These are phyloP conservation scores for Phytophthora cactorum DNA, from an alignment of 352 stramenopile species.

Conservation along the genomic window DNA sequence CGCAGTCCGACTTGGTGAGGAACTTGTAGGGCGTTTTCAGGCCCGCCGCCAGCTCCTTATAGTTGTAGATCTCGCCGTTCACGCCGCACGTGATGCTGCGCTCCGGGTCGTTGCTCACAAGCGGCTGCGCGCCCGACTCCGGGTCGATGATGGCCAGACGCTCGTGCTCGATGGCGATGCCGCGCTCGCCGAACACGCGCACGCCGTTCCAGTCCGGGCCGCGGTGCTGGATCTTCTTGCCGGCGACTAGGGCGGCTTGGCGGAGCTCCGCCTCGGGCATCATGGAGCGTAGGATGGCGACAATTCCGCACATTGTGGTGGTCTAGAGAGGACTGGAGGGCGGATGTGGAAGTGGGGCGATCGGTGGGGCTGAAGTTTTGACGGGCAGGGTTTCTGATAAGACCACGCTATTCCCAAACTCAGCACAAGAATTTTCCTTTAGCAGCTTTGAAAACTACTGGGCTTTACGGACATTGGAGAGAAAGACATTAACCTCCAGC, in stretches of 20 bases:
- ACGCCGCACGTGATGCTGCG: conserved; percentile 94
- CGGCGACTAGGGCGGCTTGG: conserved; percentile 94
- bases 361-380: conserved; percentile 13
- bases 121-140: conserved; percentile 93
- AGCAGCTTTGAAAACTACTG: not conserved
- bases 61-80: conserved; percentile 99
- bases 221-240: conserved; percentile 95
- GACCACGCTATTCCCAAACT: not conserved
- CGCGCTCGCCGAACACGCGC: conserved; percentile 75
- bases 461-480: not conserved
- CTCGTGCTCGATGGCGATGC: conserved; percentile 96
- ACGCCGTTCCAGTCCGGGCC: conserved; percentile 97
- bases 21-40: conserved; percentile 92
- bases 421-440: conserved; percentile 54
- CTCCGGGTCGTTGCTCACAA: conserved; percentile 86
- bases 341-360: conserved; percentile 24
- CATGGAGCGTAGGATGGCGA: conserved; percentile 97
- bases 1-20: conserved; percentile 97
- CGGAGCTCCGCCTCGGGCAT: conserved; percentile 94
- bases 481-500: not conserved
- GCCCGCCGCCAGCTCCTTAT: conserved; percentile 94
- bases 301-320: conserved; percentile 96
- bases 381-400: conserved; percentile 17
- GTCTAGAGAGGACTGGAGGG: not conserved
- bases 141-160: conserved; percentile 99